phyloP scores from a whole-genome alignment of 164 flowering plant genomes.

The Macadamia integrifolia region DNA sequence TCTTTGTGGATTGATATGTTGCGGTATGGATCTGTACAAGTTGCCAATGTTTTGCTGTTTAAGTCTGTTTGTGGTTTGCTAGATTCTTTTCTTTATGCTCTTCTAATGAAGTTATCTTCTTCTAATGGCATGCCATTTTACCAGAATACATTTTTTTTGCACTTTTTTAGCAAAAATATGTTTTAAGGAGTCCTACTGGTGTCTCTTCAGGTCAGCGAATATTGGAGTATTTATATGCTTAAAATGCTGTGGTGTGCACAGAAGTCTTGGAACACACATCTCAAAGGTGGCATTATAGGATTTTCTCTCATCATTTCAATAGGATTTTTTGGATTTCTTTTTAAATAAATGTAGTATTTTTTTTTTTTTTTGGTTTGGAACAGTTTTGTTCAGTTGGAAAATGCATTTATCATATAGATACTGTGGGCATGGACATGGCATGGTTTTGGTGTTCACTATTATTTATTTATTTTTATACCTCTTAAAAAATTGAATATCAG shows the following conservation, averaged over 20 bases:
- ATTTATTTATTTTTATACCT: no score
- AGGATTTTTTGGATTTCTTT: background rate
- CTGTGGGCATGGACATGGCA: background rate
- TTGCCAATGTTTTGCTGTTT: background rate
- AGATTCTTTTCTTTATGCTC: background rate
- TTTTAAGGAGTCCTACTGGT: background rate
- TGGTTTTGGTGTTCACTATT: no score
- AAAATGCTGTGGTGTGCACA: slow-evolving; percentile 92
- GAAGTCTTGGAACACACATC: slow-evolving; percentile 87
- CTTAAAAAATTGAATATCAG: no score
- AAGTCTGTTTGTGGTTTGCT: background rate
- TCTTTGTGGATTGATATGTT: no score
- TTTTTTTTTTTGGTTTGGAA: background rate
- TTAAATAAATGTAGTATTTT: background rate
- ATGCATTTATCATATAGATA: no score
- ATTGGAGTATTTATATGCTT: slow-evolving; percentile 96
- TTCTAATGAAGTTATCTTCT: background rate
- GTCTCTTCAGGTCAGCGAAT: slow-evolving; percentile 73
- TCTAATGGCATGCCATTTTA: background rate
- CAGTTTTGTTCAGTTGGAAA: background rate
- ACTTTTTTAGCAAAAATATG: background rate
- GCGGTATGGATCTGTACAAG: no score
- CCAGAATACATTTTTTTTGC: background rate
- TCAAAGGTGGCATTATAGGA: slow-evolving; percentile 63
- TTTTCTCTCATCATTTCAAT: background rate